Evolutionary conservation across 352 stramenopile species (phyloP).

Genomic region (Pythium myriotylum): DNA sequence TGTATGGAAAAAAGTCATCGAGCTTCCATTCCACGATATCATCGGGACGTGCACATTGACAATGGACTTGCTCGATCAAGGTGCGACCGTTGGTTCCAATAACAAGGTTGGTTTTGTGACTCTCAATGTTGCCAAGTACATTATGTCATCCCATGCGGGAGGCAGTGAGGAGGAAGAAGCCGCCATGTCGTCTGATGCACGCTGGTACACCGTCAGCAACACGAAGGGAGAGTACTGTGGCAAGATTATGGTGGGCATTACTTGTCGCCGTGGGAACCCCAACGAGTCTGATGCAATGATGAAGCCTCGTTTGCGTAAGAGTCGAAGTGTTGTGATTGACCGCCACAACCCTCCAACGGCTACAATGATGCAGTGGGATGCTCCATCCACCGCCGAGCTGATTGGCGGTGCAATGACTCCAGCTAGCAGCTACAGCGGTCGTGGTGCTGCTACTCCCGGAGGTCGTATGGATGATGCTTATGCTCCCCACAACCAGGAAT

Average conservation of each 20-base stretch:
- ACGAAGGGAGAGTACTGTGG: constrained; percentile 86
- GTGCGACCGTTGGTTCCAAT: constrained; percentile 25
- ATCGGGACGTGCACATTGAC: constrained; percentile 80
- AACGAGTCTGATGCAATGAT: constrained; percentile 22
- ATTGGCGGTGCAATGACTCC: constrained; percentile 26
- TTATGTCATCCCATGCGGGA: constrained; percentile 57
- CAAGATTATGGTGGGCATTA: constrained; percentile 83
- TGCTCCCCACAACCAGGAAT: constrained; percentile 29
- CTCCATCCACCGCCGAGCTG: constrained; percentile 13
- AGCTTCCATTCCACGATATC: constrained; percentile 71
- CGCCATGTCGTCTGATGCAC: constrained; percentile 67
- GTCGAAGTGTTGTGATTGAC: constrained; percentile 76
- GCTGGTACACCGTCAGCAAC: constrained; percentile 88
- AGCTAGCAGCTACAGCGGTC: constrained; percentile 21
- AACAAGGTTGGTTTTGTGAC: constrained; percentile 64
- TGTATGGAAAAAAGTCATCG: constrained; percentile 84
- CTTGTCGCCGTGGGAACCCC: constrained; percentile 45
- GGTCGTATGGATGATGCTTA: constrained; percentile 18
- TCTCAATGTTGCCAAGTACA: constrained; percentile 83
- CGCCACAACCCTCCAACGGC: constrained; percentile 67
- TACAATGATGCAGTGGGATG: constrained; percentile 78
- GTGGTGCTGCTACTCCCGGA: constrained; percentile 16
- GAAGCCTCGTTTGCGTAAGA: constrained; percentile 73
- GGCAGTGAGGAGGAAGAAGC: constrained; percentile 62
- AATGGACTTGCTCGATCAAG: constrained; percentile 75